phyloP scores from a whole-genome alignment of 371 early-diverging fungal species.

The Encephalitozoon cuniculi region DNA sequence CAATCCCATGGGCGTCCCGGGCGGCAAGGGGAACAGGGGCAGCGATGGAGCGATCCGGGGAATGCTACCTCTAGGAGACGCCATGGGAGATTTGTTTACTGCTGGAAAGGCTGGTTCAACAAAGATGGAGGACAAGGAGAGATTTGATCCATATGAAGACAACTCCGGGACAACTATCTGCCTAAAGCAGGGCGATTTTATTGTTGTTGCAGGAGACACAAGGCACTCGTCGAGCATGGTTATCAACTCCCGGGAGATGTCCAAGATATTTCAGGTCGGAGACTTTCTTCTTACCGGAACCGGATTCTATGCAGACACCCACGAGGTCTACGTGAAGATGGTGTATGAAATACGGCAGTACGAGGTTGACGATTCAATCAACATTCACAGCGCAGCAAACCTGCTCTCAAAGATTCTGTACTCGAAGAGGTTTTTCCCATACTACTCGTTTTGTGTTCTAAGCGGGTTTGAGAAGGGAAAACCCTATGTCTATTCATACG shows the following conservation, averaged over 20 bases:
- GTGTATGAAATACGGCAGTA: conserved; percentile 65
- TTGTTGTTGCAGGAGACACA: conserved; percentile 87
- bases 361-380: conserved; percentile 67
- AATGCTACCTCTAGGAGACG: neutral
- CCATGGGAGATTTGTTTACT: neutral
- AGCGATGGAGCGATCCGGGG: no score
- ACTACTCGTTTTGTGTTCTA: conserved; percentile 78
- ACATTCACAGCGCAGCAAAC: conserved; percentile 80
- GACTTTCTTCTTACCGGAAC: conserved; percentile 73
- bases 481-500: conserved; percentile 72
- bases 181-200: conserved; percentile 83
- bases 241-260: conserved; percentile 82
- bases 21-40: neutral
- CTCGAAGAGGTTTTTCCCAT: conserved; percentile 88
- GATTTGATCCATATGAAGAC: conserved; percentile 63
- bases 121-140: neutral
- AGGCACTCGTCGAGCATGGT: conserved; percentile 84
- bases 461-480: conserved; percentile 79
- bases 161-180: conserved; percentile 77
- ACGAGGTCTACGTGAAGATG: conserved; percentile 72
- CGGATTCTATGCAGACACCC: conserved; percentile 86
- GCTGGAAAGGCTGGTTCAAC: neutral
- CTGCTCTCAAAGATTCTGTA: conserved; percentile 84
- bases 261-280: conserved; percentile 75
- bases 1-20: neutral